phyloP scores from a whole-genome alignment of 1,284 basidiomycete species.

The Termitomyces sp. region DNA sequence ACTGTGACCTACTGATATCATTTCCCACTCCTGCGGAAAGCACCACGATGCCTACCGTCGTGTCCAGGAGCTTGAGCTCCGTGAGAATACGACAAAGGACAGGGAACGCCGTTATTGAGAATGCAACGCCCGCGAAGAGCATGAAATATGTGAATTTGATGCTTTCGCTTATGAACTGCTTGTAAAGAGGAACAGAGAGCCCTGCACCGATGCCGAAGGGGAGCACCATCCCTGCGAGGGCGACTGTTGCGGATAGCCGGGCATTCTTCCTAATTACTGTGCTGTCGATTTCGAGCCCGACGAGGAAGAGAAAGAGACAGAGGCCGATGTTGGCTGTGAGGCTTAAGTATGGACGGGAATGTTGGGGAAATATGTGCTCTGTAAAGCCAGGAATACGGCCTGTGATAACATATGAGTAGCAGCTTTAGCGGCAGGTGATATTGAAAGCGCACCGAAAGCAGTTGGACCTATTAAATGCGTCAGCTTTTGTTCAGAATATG shows the following conservation, averaged over 20 bases:
- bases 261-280: constrained; percentile 76
- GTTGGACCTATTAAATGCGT: constrained; percentile 55
- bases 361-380: constrained; percentile 72
- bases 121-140: constrained; percentile 90
- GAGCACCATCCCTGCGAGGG: constrained; percentile 65
- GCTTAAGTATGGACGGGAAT: constrained; percentile 74
- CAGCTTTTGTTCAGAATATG: not conserved
- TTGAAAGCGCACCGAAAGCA: constrained; percentile 46
- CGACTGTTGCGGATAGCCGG: constrained; percentile 51
- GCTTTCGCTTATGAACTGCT: constrained; percentile 64
- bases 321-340: constrained; percentile 93
- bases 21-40: constrained; percentile 94
- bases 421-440: constrained; percentile 20
- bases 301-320: constrained; percentile 88
- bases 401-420: constrained; percentile 6
- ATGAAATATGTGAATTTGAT: constrained; percentile 83
- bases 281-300: constrained; percentile 83
- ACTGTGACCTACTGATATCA: constrained; percentile 48
- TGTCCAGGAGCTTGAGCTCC: constrained; percentile 81
- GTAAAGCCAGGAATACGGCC: constrained; percentile 78
- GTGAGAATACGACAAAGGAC: constrained; percentile 90
- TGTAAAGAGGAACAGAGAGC: constrained; percentile 77
- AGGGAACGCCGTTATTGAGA: constrained; percentile 90
- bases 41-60: constrained; percentile 89
- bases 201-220: constrained; percentile 87